Evolutionary conservation across 495 filamentous ascomycete species (phyloP).

Genomic region (Penicillium pulvis): DNA sequence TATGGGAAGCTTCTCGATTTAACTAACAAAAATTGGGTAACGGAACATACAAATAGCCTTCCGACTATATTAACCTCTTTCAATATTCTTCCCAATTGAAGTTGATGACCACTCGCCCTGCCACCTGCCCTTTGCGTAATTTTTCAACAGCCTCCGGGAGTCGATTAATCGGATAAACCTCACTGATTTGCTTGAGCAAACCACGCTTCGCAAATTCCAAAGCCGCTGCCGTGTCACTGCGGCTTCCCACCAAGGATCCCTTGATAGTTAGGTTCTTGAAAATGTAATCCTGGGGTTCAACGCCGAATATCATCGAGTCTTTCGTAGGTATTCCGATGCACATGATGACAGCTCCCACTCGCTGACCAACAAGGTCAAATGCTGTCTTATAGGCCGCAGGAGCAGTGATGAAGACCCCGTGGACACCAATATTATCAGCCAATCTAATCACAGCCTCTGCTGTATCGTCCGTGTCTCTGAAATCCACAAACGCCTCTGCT

Average conservation of each 20-base stretch:
- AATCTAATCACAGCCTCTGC: constrained; percentile 40
- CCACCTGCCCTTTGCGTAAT: constrained; percentile 43
- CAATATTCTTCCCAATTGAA: constrained; percentile 34
- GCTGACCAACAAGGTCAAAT: constrained; percentile 32
- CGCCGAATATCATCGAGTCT: constrained; percentile 35
- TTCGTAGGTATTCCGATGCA: constrained; percentile 41
- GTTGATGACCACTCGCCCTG: constrained; percentile 52
- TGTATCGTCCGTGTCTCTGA: constrained; percentile 38
- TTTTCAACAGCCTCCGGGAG: constrained; percentile 43
- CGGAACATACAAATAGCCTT: no score
- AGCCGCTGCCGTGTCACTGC: constrained; percentile 44
- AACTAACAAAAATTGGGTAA: no score
- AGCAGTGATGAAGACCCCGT: constrained; percentile 55
- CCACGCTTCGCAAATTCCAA: constrained; percentile 52
- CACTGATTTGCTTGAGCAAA: constrained; percentile 42
- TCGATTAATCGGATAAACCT: constrained; percentile 41
- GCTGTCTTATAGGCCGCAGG: constrained; percentile 47
- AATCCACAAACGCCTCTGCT: constrained; percentile 55
- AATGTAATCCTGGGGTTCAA: constrained; percentile 42
- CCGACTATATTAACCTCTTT: no score
- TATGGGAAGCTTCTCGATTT: no score
- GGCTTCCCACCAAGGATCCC: constrained; percentile 50
- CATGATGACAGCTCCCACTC: constrained; percentile 49
- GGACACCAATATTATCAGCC: constrained; percentile 48
- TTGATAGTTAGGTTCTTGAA: constrained; percentile 48